phyloP scores from a whole-genome alignment of 257 asterid genomes.

The Fraxinus quadrangulata region DNA sequence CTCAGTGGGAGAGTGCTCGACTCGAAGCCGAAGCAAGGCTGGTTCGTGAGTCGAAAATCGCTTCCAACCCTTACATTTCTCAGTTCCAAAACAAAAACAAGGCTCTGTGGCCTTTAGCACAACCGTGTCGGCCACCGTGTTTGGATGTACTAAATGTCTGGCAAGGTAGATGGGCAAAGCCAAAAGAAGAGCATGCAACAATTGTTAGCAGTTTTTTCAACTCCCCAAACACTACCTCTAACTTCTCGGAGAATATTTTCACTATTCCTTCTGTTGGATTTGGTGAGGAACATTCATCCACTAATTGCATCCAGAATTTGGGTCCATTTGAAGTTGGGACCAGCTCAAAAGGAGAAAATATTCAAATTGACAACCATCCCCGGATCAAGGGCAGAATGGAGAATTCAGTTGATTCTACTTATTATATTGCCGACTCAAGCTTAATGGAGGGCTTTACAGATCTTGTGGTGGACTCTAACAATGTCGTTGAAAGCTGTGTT shows the following conservation, averaged over 20 bases:
- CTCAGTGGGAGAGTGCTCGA: conserved; percentile 61
- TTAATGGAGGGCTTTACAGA: conserved; percentile 17
- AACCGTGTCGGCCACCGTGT: conserved; percentile 39
- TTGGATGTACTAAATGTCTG: conserved; percentile 55
- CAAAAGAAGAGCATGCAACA: conserved; percentile 12
- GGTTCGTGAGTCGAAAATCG: conserved; percentile 33
- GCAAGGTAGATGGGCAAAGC: conserved; percentile 41
- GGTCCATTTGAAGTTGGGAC: not conserved
- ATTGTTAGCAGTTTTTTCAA: conserved; percentile 1
- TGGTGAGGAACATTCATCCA: not conserved
- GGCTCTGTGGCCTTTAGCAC: not conserved
- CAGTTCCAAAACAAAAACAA: conserved; percentile 10
- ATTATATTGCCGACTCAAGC: conserved; percentile 6
- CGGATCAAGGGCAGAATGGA: not conserved
- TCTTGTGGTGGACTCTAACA: not conserved
- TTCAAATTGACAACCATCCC: not conserved
- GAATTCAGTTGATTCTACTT: not conserved
- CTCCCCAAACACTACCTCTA: conserved; percentile 17
- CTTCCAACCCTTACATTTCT: not conserved
- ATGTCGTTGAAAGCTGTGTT: conserved; percentile 4
- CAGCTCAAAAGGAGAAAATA: not conserved
- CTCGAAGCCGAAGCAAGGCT: conserved; percentile 53
- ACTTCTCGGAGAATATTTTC: conserved; percentile 17
- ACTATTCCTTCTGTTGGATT: not conserved
- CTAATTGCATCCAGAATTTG: not conserved